Percentiles rank a stretch among this genome's conserved stretches.
Evolutionary conservation across 2,329 filamentous ascomycete genomes (phyloP).

Genomic region (Colletotrichum tofieldiae): DNA sequence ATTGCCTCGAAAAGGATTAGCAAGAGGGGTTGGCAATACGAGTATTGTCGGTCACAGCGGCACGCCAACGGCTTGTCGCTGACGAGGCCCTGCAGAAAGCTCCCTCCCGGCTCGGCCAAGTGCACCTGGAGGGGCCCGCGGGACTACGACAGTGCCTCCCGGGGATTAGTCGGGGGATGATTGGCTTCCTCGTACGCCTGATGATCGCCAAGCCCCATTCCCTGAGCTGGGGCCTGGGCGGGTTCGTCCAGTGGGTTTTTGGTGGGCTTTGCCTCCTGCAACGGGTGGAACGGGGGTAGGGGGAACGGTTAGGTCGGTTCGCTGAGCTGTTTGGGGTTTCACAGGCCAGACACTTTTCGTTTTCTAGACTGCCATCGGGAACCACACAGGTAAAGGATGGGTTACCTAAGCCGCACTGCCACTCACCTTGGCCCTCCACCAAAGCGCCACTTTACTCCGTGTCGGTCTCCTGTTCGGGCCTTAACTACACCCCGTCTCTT

Average conservation of each 20-base stretch:
- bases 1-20: not conserved
- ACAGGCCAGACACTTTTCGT: constrained; percentile 36
- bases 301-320: constrained; percentile 35
- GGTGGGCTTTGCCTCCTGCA: constrained; percentile 21
- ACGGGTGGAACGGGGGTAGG: constrained; percentile 1
- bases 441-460: constrained; percentile 39
- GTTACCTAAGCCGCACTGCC: constrained; percentile 41
- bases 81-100: constrained; percentile 28
- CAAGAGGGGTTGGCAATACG: constrained; percentile 18
- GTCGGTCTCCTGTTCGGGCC: constrained; percentile 32
- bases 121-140: constrained; percentile 9
- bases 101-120: constrained; percentile 31
- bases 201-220: constrained; percentile 39
- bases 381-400: constrained; percentile 9
- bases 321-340: constrained; percentile 38
- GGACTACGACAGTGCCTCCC: constrained; percentile 19
- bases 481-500: constrained; percentile 18
- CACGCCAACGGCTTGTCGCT: constrained; percentile 29
- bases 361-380: constrained; percentile 19
- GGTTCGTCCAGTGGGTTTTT: constrained; percentile 25
- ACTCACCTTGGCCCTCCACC: constrained; percentile 35
- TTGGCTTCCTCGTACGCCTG: constrained; percentile 33
- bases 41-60: constrained; percentile 27
- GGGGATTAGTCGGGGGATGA: constrained; percentile 23
- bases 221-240: constrained; percentile 34